These are phyloP conservation scores for Petunia axillaris DNA, from an alignment of 257 asterid genomes.

Conservation along the genomic window DNA sequence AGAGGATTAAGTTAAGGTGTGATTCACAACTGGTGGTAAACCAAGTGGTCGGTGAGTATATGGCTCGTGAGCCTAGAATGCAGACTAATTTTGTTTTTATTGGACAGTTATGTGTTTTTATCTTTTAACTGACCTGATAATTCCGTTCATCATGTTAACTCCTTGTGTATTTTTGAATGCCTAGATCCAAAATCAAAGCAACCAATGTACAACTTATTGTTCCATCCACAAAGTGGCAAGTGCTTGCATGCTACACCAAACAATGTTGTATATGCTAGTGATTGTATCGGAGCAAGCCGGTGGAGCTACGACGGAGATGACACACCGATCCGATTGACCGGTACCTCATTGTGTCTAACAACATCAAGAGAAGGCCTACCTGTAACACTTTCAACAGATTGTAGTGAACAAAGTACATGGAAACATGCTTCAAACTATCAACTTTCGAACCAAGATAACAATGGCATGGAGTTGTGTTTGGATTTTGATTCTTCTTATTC, in stretches of 20 bases:
- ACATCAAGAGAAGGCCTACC: constrained; percentile 43
- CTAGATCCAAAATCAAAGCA: constrained; percentile 43
- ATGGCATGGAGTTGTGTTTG: constrained; percentile 57
- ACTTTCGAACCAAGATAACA: constrained; percentile 42
- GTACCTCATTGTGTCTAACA: constrained; percentile 39
- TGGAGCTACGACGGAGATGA: constrained; percentile 48
- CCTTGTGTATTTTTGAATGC: not conserved
- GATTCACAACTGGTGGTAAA: too few relatives aligned
- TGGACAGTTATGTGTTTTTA: too few relatives aligned
- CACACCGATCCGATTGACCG: constrained; percentile 43
- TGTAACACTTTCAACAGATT: constrained; percentile 42
- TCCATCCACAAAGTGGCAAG: constrained; percentile 65
- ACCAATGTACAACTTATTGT: constrained; percentile 41
- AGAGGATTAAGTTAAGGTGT: too few relatives aligned
- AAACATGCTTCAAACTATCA: constrained; percentile 50
- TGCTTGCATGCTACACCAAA: constrained; percentile 6
- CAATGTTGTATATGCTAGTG: constrained; percentile 18
- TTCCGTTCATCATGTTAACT: not conserved
- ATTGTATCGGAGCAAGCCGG: constrained; percentile 41
- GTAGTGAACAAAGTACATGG: constrained; percentile 50
- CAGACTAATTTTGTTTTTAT: too few relatives aligned
- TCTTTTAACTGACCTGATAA: too few relatives aligned
- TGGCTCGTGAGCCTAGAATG: too few relatives aligned
- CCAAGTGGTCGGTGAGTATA: too few relatives aligned
- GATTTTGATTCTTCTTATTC: constrained; percentile 39